Percentiles rank a stretch among this genome's conserved stretches.
Evolutionary conservation across 441 rosid species (phyloP).

Genomic region (Kokia cookei): DNA sequence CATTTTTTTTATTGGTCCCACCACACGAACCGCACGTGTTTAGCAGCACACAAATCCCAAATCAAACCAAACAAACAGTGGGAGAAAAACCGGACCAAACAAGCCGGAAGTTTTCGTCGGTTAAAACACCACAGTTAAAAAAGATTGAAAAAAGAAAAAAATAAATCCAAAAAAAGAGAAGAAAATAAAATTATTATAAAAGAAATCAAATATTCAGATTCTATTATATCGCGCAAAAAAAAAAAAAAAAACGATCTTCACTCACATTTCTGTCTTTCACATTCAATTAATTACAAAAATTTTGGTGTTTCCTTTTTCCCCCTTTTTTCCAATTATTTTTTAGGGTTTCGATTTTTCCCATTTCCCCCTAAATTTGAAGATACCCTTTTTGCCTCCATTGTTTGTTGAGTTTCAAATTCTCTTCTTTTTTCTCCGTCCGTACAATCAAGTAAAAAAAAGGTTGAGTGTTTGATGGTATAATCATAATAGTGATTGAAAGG

Average conservation of each 20-base stretch:
- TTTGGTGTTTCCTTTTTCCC: background rate
- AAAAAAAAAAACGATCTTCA: background rate
- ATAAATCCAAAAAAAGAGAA: too few species aligned
- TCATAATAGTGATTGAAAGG: conserved; percentile 9
- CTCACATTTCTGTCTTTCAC: background rate
- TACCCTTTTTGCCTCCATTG: background rate
- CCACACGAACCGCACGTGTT: background rate
- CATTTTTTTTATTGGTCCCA: background rate
- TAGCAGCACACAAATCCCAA: background rate
- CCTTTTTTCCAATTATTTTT: background rate
- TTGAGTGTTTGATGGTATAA: background rate
- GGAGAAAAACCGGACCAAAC: too few species aligned
- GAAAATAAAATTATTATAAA: too few species aligned
- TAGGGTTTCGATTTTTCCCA: background rate
- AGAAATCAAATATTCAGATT: too few species aligned
- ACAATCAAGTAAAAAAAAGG: background rate
- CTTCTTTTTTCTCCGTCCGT: background rate
- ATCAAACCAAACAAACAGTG: background rate
- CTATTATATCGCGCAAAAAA: too few species aligned
- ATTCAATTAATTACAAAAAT: background rate
- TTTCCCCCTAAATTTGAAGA: conserved; percentile 1
- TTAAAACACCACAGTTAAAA: too few species aligned
- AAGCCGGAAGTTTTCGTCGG: too few species aligned
- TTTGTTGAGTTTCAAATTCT: background rate
- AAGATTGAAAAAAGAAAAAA: too few species aligned